These are phyloP conservation scores for Teratosphaeriaceae sp. DNA, from an alignment of 2,329 filamentous ascomycete species.

Conservation along the genomic window DNA sequence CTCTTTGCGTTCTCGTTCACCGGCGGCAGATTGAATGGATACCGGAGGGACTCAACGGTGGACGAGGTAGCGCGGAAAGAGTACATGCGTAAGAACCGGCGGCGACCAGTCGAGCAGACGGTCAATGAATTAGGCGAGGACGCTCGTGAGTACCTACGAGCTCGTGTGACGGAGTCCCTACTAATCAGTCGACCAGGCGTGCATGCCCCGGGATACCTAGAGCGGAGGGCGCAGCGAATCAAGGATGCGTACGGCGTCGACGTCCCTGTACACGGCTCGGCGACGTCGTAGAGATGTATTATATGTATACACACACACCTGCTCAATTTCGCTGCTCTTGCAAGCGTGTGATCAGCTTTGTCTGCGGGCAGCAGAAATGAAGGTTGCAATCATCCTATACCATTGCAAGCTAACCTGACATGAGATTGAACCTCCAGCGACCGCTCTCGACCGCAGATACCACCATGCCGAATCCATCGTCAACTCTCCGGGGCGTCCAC, in stretches of 20 bases:
- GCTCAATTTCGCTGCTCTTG: no score
- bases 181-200: slow-evolving; percentile 53
- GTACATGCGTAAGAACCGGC: slow-evolving; percentile 63
- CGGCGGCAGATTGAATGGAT: slow-evolving; percentile 54
- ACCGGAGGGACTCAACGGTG: slow-evolving; percentile 49
- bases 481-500: no score
- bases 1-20: slow-evolving; percentile 63
- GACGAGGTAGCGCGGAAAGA: slow-evolving; percentile 75
- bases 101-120: slow-evolving; percentile 71
- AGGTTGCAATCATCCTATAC: no score
- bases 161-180: not conserved
- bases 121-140: slow-evolving; percentile 78
- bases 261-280: slow-evolving; percentile 37
- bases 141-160: slow-evolving; percentile 54
- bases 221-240: slow-evolving; percentile 73
- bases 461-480: no score
- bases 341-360: no score
- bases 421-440: no score
- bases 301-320: slow-evolving; percentile 8
- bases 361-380: no score
- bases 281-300: slow-evolving; percentile 4
- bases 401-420: no score
- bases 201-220: slow-evolving; percentile 72
- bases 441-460: no score
- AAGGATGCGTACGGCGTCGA: slow-evolving; percentile 86